Percentiles rank a stretch among this genome's conserved stretches.
phyloP scores from a whole-genome alignment of 108 stramenopile genomes.

The Cyclotella cryptica region DNA sequence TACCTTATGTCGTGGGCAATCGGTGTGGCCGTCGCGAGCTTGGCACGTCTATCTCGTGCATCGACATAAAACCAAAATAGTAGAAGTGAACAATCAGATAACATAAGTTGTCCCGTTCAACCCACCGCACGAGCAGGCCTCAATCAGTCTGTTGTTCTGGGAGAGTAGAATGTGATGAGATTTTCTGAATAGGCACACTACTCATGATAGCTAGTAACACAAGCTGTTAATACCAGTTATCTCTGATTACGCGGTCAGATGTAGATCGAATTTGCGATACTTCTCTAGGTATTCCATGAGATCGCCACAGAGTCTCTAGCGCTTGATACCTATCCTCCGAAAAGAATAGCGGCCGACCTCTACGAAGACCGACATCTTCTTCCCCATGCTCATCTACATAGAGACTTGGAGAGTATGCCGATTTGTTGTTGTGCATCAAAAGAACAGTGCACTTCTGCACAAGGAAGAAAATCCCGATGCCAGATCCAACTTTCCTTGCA shows the following conservation, averaged over 20 bases:
- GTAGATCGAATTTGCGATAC: slow-evolving; percentile 91
- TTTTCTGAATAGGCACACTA: not conserved
- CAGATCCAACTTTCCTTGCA: slow-evolving; percentile 83
- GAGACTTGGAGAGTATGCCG: slow-evolving; percentile 89
- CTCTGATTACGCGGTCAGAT: slow-evolving; percentile 90
- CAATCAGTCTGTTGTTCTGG: too few relatives aligned
- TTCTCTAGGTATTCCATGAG: slow-evolving; percentile 88
- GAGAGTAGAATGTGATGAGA: not conserved
- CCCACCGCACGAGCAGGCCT: too few relatives aligned
- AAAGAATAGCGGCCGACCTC: slow-evolving; percentile 90
- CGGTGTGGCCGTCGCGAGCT: too few relatives aligned
- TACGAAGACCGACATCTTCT: slow-evolving; percentile 88
- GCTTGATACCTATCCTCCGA: slow-evolving; percentile 81
- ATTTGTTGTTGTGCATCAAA: slow-evolving; percentile 92
- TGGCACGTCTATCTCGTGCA: too few relatives aligned
- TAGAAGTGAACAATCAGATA: too few relatives aligned
- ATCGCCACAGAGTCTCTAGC: slow-evolving; percentile 82
- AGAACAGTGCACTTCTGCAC: slow-evolving; percentile 93
- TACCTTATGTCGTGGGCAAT: too few relatives aligned
- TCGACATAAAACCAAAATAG: too few relatives aligned
- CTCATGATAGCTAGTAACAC: not conserved
- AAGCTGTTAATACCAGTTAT: slow-evolving; percentile 87
- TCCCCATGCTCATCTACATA: slow-evolving; percentile 95
- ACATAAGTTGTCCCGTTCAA: too few relatives aligned
- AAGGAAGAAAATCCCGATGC: slow-evolving; percentile 92